A percentile compares a stretch with the other conserved stretches of the same genome.
phyloP scores from a whole-genome alignment of 2,329 filamentous ascomycete species.

The Trichoderma citrinoviride region DNA sequence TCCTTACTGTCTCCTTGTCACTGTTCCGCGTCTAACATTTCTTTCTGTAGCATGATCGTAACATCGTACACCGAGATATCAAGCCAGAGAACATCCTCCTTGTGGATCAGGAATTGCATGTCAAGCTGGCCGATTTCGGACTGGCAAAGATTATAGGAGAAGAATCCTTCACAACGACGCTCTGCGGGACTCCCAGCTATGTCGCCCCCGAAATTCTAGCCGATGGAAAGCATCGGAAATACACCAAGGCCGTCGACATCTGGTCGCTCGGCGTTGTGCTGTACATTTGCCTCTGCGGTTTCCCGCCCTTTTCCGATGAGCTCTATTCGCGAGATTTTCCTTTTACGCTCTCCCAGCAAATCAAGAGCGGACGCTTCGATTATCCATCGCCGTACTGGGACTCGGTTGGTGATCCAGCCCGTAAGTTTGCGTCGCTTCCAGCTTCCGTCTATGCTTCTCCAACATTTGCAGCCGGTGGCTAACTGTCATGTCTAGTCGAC shows the following conservation, averaged over 20 bases:
- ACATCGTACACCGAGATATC: constrained; percentile 96
- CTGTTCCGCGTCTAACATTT: not conserved
- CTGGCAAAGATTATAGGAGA: constrained; percentile 98
- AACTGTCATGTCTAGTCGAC: constrained; percentile 53
- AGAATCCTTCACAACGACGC: constrained; percentile 93
- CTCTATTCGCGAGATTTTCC: constrained; percentile 78
- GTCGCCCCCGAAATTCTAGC: constrained; percentile 94
- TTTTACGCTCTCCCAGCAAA: constrained; percentile 84
- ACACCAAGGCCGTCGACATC: constrained; percentile 91
- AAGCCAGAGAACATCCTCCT: constrained; percentile 96
- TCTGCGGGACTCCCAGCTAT: constrained; percentile 96
- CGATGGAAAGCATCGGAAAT: constrained; percentile 75
- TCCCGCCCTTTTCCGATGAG: constrained; percentile 96
- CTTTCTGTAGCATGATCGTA: constrained; percentile 78
- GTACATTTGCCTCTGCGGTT: constrained; percentile 95
- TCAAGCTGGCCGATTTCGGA: constrained; percentile 95
- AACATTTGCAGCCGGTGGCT: not conserved
- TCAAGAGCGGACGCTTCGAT: constrained; percentile 83
- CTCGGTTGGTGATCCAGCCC: constrained; percentile 62
- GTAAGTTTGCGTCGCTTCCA: constrained; percentile 40
- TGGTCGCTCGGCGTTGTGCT: constrained; percentile 98
- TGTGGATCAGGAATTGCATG: constrained; percentile 76
- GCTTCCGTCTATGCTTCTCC: too few species aligned
- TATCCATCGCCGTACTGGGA: constrained; percentile 94
- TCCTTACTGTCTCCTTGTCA: not conserved